A percentile compares a stretch with the other conserved stretches of the same genome.
These are phyloP conservation scores for Pseudogymnoascus sp. DNA, from an alignment of 2,329 filamentous ascomycete genomes.

Conservation along the genomic window DNA sequence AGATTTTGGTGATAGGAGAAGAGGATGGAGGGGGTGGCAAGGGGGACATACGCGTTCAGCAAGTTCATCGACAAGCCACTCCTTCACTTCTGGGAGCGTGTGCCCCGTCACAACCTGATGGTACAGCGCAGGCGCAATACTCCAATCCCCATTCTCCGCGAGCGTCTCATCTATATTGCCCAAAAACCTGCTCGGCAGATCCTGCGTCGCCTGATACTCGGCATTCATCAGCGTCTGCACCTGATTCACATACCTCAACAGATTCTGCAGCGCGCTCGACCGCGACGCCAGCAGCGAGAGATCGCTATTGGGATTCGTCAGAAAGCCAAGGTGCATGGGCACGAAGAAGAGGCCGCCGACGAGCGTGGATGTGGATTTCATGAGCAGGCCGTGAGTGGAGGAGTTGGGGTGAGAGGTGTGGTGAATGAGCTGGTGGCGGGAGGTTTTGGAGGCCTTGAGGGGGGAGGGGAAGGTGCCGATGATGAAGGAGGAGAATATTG, in stretches of 20 bases:
- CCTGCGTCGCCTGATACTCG: conserved; percentile 76
- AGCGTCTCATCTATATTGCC: conserved; percentile 69
- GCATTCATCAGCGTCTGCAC: conserved; percentile 68
- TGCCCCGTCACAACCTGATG: conserved; percentile 80
- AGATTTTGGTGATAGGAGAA: conserved; percentile 10
- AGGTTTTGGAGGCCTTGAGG: conserved; percentile 27
- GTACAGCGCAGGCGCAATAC: conserved; percentile 68
- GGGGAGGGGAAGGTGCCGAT: conserved; percentile 58
- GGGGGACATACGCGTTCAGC: conserved; percentile 59
- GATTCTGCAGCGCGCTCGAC: conserved; percentile 76
- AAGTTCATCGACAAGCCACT: conserved; percentile 83
- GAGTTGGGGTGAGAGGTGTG: conserved; percentile 66
- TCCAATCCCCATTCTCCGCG: conserved; percentile 52
- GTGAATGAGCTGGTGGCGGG: conserved; percentile 31
- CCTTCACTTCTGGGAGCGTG: conserved; percentile 63
- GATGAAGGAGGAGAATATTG: conserved; percentile 78
- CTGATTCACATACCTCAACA: conserved; percentile 78
- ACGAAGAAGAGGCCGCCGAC: conserved; percentile 48
- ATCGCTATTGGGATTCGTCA: conserved; percentile 66
- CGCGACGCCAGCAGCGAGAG: conserved; percentile 79
- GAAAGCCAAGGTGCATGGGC: conserved; percentile 75
- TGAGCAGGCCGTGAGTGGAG: conserved; percentile 68
- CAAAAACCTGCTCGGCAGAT: conserved; percentile 72
- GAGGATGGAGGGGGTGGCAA: not conserved
- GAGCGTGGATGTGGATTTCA: conserved; percentile 37